Percentiles rank a stretch among this genome's conserved stretches.
These are phyloP conservation scores for Lanmaoa rubissima DNA, from an alignment of 768 basidiomycete genomes.

Conservation along the genomic window DNA sequence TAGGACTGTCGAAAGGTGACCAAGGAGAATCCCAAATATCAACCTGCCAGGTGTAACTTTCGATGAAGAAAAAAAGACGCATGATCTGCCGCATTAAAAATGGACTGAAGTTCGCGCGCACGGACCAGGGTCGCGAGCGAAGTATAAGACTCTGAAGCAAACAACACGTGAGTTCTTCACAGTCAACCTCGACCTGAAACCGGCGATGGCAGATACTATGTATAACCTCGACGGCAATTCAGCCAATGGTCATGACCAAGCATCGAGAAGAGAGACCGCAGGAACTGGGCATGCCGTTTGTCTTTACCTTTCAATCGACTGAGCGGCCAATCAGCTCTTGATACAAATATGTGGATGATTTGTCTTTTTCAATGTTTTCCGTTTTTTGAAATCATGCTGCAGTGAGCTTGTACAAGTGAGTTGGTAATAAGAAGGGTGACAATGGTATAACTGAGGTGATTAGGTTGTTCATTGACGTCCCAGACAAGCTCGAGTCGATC, in stretches of 20 bases:
- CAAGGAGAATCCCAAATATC: slow-evolving; percentile 66
- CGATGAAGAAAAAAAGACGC: slow-evolving; percentile 33
- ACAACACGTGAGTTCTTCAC: slow-evolving; percentile 23
- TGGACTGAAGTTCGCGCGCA: slow-evolving; percentile 39
- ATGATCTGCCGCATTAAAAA: slow-evolving; percentile 4
- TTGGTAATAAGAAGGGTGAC: background rate
- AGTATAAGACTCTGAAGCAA: slow-evolving; percentile 30
- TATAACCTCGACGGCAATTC: slow-evolving; percentile 26
- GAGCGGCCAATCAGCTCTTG: slow-evolving; percentile 73
- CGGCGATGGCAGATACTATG: slow-evolving; percentile 25
- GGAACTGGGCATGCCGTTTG: slow-evolving; percentile 73
- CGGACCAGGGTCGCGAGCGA: slow-evolving; percentile 42
- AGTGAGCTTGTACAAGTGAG: slow-evolving; percentile 1
- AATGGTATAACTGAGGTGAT: background rate
- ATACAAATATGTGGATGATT: slow-evolving; percentile 33
- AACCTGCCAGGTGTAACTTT: slow-evolving; percentile 72
- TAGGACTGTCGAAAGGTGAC: slow-evolving; percentile 20
- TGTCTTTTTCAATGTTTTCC: background rate
- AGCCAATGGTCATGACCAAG: slow-evolving; percentile 15
- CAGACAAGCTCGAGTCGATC: slow-evolving; percentile 1
- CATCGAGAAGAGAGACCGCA: slow-evolving; percentile 52
- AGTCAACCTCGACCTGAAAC: slow-evolving; percentile 43
- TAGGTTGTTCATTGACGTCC: slow-evolving; percentile 1
- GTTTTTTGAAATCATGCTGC: background rate
- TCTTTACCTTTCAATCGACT: slow-evolving; percentile 42